Evolutionary conservation across 441 rosid genomes (phyloP).

Genomic region (Capsella rubella): DNA sequence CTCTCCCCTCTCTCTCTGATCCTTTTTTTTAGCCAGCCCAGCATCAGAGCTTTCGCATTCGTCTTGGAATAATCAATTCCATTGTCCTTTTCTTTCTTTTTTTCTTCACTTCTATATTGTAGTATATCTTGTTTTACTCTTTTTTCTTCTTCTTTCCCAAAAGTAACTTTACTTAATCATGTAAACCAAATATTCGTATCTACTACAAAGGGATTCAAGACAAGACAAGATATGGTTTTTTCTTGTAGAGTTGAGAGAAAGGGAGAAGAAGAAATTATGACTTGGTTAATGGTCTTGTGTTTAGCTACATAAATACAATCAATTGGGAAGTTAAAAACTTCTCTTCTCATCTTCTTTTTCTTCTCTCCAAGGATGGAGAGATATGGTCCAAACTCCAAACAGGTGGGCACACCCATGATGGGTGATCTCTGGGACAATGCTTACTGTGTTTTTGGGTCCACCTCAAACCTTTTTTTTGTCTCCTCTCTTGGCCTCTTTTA

Average conservation of each 20-base stretch:
- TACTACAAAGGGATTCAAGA: slow-evolving; percentile 9
- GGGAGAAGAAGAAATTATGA: neutral
- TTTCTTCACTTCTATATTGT: neutral
- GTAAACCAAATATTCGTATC: neutral
- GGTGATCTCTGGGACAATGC: slow-evolving; percentile 39
- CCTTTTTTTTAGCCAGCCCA: slow-evolving; percentile 3
- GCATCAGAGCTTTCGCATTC: slow-evolving; percentile 21
- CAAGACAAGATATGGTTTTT: slow-evolving; percentile 6
- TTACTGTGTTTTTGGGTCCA: slow-evolving; percentile 33
- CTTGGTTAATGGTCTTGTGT: neutral
- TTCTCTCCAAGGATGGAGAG: slow-evolving; percentile 13
- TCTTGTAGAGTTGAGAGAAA: slow-evolving; percentile 5
- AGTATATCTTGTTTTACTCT: neutral
- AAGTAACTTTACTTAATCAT: neutral
- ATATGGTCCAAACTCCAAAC: slow-evolving; percentile 34
- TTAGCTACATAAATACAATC: slow-evolving; percentile 16
- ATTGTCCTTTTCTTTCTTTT: slow-evolving; percentile 30
- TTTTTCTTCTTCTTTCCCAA: neutral
- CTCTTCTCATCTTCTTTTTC: neutral
- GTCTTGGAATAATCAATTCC: slow-evolving; percentile 33
- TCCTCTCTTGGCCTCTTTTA: slow-evolving; percentile 38
- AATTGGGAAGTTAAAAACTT: neutral
- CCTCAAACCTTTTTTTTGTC: slow-evolving; percentile 30
- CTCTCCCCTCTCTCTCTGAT: neutral
- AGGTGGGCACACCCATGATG: slow-evolving; percentile 32